These are phyloP conservation scores for Cryptosporidium meleagridis DNA, from an alignment of 169 alveolate genomes.

Conservation along the genomic window DNA sequence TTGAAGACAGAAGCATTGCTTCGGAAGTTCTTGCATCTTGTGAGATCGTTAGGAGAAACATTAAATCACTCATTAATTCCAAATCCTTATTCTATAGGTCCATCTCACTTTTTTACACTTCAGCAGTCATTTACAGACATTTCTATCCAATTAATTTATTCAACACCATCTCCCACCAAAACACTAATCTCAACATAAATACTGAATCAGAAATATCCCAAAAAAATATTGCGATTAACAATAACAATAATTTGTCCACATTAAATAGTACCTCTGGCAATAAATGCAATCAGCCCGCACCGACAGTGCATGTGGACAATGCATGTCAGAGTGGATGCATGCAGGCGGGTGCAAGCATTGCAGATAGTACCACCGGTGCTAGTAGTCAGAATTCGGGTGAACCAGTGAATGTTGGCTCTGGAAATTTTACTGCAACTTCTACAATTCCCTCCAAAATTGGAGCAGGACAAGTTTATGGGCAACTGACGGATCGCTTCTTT, in stretches of 20 bases:
- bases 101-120: slow-evolving; percentile 32
- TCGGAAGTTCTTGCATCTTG: slow-evolving; percentile 49
- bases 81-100: slow-evolving; percentile 26
- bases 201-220: not conserved
- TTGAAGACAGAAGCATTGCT: slow-evolving; percentile 33
- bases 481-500: slow-evolving; percentile 23
- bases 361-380: not conserved
- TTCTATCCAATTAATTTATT: slow-evolving; percentile 22
- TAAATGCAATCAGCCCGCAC: not conserved
- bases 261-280: not conserved
- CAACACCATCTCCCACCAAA: not conserved
- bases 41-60: slow-evolving; percentile 37
- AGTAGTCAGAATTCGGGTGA: not conserved
- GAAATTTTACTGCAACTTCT: not conserved
- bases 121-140: slow-evolving; percentile 71
- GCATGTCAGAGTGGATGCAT: slow-evolving; percentile 8
- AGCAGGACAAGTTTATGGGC: not conserved
- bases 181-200: not conserved
- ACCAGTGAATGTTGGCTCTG: not conserved
- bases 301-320: not conserved
- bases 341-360: not conserved
- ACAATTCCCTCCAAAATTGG: not conserved
- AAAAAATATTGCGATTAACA: too few species aligned
- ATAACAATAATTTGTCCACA: not conserved
- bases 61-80: not conserved